phyloP scores from a whole-genome alignment of 2,329 filamentous ascomycete species.

The Paramyrothecium roridum region DNA sequence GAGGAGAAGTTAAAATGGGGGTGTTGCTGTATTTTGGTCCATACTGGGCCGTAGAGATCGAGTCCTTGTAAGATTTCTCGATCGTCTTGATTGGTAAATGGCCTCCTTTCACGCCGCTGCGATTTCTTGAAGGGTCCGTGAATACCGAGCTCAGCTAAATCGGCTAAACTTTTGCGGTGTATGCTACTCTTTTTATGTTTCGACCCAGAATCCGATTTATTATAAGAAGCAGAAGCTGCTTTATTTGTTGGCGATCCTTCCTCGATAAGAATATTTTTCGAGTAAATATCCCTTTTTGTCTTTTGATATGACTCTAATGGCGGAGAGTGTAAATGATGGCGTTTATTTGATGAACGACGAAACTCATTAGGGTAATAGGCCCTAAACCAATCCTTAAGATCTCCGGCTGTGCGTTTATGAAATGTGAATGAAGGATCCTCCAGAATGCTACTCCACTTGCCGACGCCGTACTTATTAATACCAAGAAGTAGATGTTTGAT shows the following conservation, averaged over 20 bases:
- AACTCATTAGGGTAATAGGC: conserved; percentile 64
- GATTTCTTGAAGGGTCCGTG: conserved; percentile 61
- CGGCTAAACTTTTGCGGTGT: conserved; percentile 54
- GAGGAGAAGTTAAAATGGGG: conserved; percentile 53
- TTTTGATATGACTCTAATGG: conserved; percentile 27
- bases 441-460: conserved; percentile 63
- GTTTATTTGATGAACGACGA: conserved; percentile 34
- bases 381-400: conserved; percentile 64
- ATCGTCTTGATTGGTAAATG: conserved; percentile 63
- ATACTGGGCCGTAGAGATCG: conserved; percentile 57
- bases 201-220: conserved; percentile 28
- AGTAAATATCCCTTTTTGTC: conserved; percentile 45
- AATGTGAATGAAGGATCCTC: conserved; percentile 60
- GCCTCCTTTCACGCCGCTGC: conserved; percentile 54
- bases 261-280: conserved; percentile 56
- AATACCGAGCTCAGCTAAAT: conserved; percentile 56
- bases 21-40: conserved; percentile 64
- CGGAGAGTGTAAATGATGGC: conserved; percentile 17
- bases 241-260: conserved; percentile 30
- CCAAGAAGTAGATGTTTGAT: conserved; percentile 60
- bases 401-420: conserved; percentile 58
- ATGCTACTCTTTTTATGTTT: conserved; percentile 49
- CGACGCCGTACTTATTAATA: conserved; percentile 60
- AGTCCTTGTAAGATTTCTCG: conserved; percentile 59
- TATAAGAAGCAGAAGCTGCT: conserved; percentile 14